These are phyloP conservation scores for Rubus idaeus DNA, from an alignment of 306 rosid genomes.

Conservation along the genomic window DNA sequence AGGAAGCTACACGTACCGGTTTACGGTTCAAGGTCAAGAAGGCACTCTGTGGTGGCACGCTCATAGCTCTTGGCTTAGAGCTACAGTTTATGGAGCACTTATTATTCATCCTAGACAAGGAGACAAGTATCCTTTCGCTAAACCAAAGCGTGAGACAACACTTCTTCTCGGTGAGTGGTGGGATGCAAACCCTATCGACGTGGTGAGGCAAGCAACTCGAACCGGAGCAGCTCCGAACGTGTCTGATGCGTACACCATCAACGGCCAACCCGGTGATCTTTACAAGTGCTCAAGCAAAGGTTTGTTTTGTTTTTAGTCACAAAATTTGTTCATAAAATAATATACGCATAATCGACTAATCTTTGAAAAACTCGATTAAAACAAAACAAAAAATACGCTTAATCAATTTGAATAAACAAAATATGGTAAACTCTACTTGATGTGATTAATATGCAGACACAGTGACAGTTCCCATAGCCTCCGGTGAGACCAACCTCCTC, in stretches of 20 bases:
- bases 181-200: slow-evolving; percentile 82
- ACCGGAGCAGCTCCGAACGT: slow-evolving; percentile 79
- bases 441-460: slow-evolving; percentile 52
- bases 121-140: slow-evolving; percentile 68
- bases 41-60: slow-evolving; percentile 99
- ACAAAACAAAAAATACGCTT: too few relatives aligned
- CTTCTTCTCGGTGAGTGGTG: slow-evolving; percentile 97
- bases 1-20: slow-evolving; percentile 74
- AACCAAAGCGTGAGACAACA: slow-evolving; percentile 61
- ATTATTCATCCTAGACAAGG: slow-evolving; percentile 73
- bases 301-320: slow-evolving; percentile 11
- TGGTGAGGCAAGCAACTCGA: slow-evolving; percentile 56
- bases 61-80: slow-evolving; percentile 95
- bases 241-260: slow-evolving; percentile 84
- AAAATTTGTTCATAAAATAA: too few relatives aligned
- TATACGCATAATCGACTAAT: too few relatives aligned
- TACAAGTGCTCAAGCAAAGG: slow-evolving; percentile 86
- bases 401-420: too few relatives aligned
- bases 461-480: slow-evolving; percentile 43
- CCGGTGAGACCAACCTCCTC: slow-evolving; percentile 75
- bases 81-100: slow-evolving; percentile 85
- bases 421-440: background rate
- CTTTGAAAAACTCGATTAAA: too few relatives aligned
- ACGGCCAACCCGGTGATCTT: slow-evolving; percentile 96
- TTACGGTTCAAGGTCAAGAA: slow-evolving; percentile 79